Evolutionary conservation across 2,329 filamentous ascomycete genomes (phyloP), one percentile per base, ranked within the genome.

Genomic region (Penicillium janthinellum): DNA sequence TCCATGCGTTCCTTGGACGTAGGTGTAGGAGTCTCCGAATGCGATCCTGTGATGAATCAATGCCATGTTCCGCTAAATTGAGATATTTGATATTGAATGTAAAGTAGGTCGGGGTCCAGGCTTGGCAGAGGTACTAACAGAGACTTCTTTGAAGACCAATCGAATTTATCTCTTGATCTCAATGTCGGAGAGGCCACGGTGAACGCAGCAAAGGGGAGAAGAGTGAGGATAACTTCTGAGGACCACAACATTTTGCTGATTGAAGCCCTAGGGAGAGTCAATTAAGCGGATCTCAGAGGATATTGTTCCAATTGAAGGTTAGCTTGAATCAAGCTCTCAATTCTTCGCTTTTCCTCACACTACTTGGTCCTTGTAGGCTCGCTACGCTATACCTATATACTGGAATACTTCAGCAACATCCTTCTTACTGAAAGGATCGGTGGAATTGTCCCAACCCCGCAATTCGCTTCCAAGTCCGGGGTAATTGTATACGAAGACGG

Each of bases 1-100:
- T 3, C 83, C 83, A n/a, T 77, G 69, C 0, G 79, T 81, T 10
- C 83, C 84, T 73, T 85, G 82, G 0, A 84, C 77, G 57, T 78
- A 86, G 1, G 82, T 73, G 25, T 73, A 74, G 6, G 71, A 74
- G 54, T 74, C 72, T 17, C 71, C 72, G 42, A 72, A 73, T 52
- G 71, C 67, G 20, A 73, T 62, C 12, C 71, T 71, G 45, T 47
- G 12, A 15, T 2, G 28, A 10, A 20, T 54, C 28, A 52, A n/a
- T 20, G 25, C 10, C 15, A 44, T 31, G 1, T 3, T 44, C 6
- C 15, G 15, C 8, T 8, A 31, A 31, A 10, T 31, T 31, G 31
- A 20, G 12, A 11, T 8, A 14, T 44, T 54, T 7, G 15, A 28
- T 28, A 17, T 22, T 22, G 22, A 2, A 22, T 22, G 2, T 14